Evolutionary conservation across 768 basidiomycete species (phyloP).

Genomic region (Rhodotorula sphaerocarpa): DNA sequence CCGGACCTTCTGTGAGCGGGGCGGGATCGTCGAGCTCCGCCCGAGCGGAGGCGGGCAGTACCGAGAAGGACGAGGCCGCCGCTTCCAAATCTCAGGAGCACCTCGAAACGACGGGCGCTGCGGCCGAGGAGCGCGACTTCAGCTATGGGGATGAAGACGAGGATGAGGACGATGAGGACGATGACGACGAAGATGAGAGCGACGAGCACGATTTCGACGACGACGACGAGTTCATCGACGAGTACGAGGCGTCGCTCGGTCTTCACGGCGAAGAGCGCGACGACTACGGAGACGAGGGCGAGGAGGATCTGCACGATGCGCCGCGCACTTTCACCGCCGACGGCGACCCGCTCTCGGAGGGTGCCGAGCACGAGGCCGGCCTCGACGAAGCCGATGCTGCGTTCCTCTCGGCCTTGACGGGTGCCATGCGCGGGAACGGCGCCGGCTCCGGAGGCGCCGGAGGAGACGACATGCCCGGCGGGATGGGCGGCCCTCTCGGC

Average conservation of each 20-base stretch:
- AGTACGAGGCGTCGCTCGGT: constrained; percentile 25
- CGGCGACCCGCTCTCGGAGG: constrained; percentile 13
- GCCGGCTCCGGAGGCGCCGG: constrained; percentile 5
- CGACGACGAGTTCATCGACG: constrained; percentile 30
- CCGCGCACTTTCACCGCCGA: constrained; percentile 21
- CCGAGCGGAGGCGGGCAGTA: background rate
- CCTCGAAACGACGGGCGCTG: background rate
- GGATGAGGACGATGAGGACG: constrained; percentile 6
- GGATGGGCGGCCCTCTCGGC: constrained; percentile 3
- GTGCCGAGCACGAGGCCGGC: background rate
- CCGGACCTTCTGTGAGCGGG: too few relatives aligned
- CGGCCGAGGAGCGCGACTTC: background rate
- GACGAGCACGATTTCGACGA: constrained; percentile 19
- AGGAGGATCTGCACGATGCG: constrained; percentile 3
- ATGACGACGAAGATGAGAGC: constrained; percentile 13
- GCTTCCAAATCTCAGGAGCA: background rate
- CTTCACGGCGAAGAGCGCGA: constrained; percentile 25
- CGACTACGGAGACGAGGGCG: constrained; percentile 18
- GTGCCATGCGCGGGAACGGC: constrained; percentile 9
- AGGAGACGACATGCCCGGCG: constrained; percentile 5
- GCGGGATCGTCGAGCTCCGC: too few relatives aligned
- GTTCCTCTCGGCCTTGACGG: constrained; percentile 16
- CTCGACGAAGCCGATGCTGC: constrained; percentile 14
- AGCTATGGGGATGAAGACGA: constrained; percentile 8
- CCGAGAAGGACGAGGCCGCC: background rate